Evolutionary conservation across 2,329 filamentous ascomycete species (phyloP).

Genomic region (Keithomyces neogunnii): DNA sequence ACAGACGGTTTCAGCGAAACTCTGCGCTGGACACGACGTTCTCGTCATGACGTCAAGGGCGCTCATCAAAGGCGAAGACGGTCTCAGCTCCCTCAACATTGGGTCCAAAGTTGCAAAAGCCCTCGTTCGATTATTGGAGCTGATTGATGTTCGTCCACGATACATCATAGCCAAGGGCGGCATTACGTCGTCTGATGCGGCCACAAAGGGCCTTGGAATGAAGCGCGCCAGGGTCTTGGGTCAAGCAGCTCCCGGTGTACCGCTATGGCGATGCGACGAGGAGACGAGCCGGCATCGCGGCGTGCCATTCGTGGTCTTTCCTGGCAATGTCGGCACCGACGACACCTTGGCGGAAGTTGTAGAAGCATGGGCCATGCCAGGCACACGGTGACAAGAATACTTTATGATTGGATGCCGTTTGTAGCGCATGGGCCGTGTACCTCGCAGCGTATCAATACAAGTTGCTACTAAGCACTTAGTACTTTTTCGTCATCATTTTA

Average conservation of each 20-base stretch:
- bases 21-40: conserved; percentile 38
- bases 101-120: conserved; percentile 42
- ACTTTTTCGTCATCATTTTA: no score
- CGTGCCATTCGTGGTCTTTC: conserved; percentile 49
- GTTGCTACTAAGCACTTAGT: no score
- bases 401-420: background rate
- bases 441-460: no score
- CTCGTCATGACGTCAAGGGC: conserved; percentile 49
- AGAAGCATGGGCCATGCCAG: conserved; percentile 9
- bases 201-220: conserved; percentile 45
- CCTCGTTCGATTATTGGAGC: conserved; percentile 38
- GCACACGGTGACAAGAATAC: background rate
- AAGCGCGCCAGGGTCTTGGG: conserved; percentile 43
- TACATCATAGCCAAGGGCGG: conserved; percentile 53
- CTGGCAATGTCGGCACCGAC: conserved; percentile 47
- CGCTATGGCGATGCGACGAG: conserved; percentile 49
- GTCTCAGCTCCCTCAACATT: conserved; percentile 38
- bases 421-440: background rate
- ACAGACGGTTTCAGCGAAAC: conserved; percentile 11
- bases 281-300: conserved; percentile 36
- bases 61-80: conserved; percentile 36
- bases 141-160: conserved; percentile 36
- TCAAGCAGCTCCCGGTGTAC: conserved; percentile 48
- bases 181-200: conserved; percentile 50
- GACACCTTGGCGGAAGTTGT: conserved; percentile 38